Percentiles rank a stretch among this genome's conserved stretches.
Conservation (phyloP, 306 rosid species). For the Mucuna pruriens region DNA sequence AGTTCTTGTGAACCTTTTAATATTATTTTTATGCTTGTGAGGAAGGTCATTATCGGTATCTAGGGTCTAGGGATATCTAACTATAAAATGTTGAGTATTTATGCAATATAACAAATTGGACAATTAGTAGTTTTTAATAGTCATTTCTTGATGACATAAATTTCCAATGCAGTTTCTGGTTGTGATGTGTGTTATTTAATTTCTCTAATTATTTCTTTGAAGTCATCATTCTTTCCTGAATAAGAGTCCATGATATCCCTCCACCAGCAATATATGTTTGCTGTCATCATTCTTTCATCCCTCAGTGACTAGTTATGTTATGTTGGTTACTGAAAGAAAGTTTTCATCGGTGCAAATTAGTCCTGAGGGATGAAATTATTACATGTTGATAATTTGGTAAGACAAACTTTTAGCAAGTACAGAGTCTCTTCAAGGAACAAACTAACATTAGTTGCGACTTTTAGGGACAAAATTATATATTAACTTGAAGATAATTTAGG, state of each 20-base stretch:
- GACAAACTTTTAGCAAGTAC: background rate
- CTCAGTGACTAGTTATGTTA: background rate
- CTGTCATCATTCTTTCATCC: background rate
- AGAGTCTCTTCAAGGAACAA: background rate
- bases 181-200: conserved; percentile 4
- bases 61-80: conserved; percentile 11
- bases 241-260: background rate
- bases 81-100: background rate
- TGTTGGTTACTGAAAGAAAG: background rate
- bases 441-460: background rate
- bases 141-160: background rate
- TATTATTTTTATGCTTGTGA: conserved; percentile 23
- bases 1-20: conserved; percentile 35
- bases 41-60: conserved; percentile 27
- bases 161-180: background rate
- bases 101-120: background rate
- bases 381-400: background rate
- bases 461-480: background rate
- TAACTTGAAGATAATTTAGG: background rate
- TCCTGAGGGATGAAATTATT: conserved; percentile 6
- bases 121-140: conserved; percentile 2
- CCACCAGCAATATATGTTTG: conserved; percentile 5
- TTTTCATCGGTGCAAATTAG: background rate
- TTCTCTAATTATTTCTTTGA: conserved; percentile 12
- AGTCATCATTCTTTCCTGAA: background rate